phyloP scores from a whole-genome alignment of 2,329 filamentous ascomycete genomes.

The Phaeomoniella chlamydospora region DNA sequence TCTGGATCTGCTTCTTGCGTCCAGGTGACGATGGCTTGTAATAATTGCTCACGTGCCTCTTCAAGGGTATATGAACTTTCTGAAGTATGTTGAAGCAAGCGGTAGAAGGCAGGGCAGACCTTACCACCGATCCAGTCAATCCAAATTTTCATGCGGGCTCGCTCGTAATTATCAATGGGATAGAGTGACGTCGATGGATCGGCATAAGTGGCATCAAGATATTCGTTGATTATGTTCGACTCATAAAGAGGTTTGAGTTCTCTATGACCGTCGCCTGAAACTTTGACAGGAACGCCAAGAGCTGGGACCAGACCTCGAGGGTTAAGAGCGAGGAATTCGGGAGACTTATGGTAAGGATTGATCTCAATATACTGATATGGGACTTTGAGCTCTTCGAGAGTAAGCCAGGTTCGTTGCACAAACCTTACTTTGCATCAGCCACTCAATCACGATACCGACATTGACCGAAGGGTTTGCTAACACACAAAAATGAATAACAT shows the following conservation, averaged over 20 bases:
- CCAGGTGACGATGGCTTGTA: constrained; percentile 44
- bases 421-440: too few species aligned
- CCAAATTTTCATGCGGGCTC: constrained; percentile 56
- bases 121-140: constrained; percentile 55
- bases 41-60: constrained; percentile 43
- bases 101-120: constrained; percentile 57
- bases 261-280: not conserved
- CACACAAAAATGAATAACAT: constrained; percentile 2
- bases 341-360: constrained; percentile 62
- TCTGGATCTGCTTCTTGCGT: constrained; percentile 43
- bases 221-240: constrained; percentile 58
- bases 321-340: constrained; percentile 56
- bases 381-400: constrained; percentile 58
- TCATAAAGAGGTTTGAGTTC: constrained; percentile 47
- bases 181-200: constrained; percentile 32
- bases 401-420: constrained; percentile 60
- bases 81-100: constrained; percentile 36
- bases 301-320: constrained; percentile 65
- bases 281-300: constrained; percentile 31
- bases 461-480: constrained; percentile 1
- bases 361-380: constrained; percentile 67
- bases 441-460: too few species aligned
- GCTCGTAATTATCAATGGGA: constrained; percentile 46
- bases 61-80: constrained; percentile 27
- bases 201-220: constrained; percentile 57